Evolutionary conservation across 768 basidiomycete species (phyloP).

Genomic region (Phaffia tasmanica): DNA sequence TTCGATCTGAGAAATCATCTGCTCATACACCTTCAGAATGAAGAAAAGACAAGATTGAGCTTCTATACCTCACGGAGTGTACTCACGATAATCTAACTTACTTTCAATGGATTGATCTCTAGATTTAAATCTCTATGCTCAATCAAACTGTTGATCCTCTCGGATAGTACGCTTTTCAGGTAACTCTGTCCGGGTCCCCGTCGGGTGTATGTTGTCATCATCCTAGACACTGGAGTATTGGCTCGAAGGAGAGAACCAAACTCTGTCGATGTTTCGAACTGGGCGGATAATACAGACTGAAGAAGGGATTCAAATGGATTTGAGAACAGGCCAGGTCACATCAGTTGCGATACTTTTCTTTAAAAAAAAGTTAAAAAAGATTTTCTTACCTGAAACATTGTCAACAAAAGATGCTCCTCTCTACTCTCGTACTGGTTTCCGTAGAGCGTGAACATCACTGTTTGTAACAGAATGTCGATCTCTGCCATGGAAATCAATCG

Average conservation of each 20-base stretch:
- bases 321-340: background rate
- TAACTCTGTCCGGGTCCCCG: conserved; percentile 98
- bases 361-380: background rate
- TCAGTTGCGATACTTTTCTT: background rate
- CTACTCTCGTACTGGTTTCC: conserved; percentile 98
- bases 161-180: conserved; percentile 91
- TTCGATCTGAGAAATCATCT: conserved; percentile 98
- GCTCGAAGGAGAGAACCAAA: conserved; percentile 97
- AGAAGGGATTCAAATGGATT: background rate
- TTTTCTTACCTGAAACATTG: conserved; percentile 67
- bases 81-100: conserved; percentile 35
- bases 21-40: conserved; percentile 77
- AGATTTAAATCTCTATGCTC: conserved; percentile 99
- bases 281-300: conserved; percentile 91
- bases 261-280: conserved; percentile 98
- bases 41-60: background rate
- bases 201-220: conserved; percentile 99
- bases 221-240: conserved; percentile 96
- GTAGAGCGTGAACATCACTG: conserved; percentile 99
- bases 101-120: conserved; percentile 98
- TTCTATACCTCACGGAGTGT: too few species aligned
- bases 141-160: conserved; percentile 95
- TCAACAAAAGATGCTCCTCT: conserved; percentile 93
- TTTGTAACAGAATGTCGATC: conserved; percentile 97
- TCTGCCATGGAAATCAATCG: conserved; percentile 90